Evolutionary conservation across 2,329 filamentous ascomycete genomes (phyloP), one percentile per base, ranked within the genome.

Genomic region (Penicillium sclerotiorum): DNA sequence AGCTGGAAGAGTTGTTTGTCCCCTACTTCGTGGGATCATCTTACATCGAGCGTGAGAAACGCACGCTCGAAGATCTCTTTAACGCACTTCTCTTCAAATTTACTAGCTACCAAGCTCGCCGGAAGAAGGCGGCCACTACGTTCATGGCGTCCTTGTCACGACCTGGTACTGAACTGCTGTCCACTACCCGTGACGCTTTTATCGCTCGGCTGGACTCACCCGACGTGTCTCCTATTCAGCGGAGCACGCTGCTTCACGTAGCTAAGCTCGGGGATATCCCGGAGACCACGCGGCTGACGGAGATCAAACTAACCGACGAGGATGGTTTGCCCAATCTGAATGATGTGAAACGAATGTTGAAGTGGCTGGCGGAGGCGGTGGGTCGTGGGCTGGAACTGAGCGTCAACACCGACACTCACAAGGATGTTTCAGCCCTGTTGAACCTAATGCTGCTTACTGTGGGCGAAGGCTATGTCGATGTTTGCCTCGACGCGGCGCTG

Each of bases 311-410:
- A 25, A 86, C 87, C 0, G 94, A 97, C 52, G 86, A 93, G 65
- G 93, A 99, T 64, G 94, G 94, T 27, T 80, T 85, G 49, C 77
- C 97, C 21, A 93, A 86, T 59, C 78, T 95, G 4, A 79, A 84
- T n/a, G 91, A 89, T 68, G 90, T 92, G n/a, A 97, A 97, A 74
- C 84, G 94, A 49, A 99, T 99, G 92, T 81, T 99, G 52, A 95
- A 90, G 67, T 99, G 94, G 94, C 77, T 99, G 33, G 94, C 94
- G 2, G 94, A 99, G 76, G 91, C 90, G 55, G 93, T 99, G 20
- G 89, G 94, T 32, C 82, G 94, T 56, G 90, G 91, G 0, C 79
- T 99, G 8, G 94, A 99, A 70, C 79, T 99, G n/a, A 91, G 89
- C 20, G 87, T 89, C 20, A 86, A 86, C 44, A 87, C 82, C 49